Base-by-base conservation (phyloP, 352 stramenopile genomes). In the Globisporangium sylvaticum region DNA sequence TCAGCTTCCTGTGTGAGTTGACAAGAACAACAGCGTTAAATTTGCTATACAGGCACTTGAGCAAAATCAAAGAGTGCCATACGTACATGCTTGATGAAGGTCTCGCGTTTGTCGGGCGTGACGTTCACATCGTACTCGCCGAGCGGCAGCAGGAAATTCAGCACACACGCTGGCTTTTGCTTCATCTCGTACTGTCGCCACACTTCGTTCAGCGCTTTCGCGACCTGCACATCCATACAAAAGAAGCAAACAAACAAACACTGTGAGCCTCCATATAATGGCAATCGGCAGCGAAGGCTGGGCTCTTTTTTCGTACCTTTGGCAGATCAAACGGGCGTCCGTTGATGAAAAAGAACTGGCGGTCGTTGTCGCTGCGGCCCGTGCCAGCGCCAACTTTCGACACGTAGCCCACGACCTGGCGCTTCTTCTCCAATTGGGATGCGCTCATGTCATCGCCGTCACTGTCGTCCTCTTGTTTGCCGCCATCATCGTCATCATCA, bases 301-400 rank as follows among this genome's bases (percentile, higher is more conserved):
- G 6, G 39, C 15, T 44, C 14, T 15, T 44, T 18, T 15, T 18
- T n/a, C 15, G 15, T 44, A 44, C 74, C 67, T 94, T 93, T 15
- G 96, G 92, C 10, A 98, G 69, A 62, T 99, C 95, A 55, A 99
- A 95, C 0, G 96, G 97, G 8, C 97, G 85, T 12, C 91, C 88
- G 75, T 99, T 99, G 46, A 99, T 92, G 74, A 95, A 98, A 63
- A 98, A 95, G 69, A 98, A 98, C 74, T 99, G 96, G 3, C 86
- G 78, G 64, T 98, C 91, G 62, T 96, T 92, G 59, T 97, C 88
- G 53, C 81, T 87, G 48, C 86, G 70, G 3, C 86, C 87, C 24
- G 92, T 83, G 27, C 88, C 88, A 44, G 69, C 78, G 39, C 85
- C 85, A 20, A 90, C 77, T 46, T 79, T 85, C 1, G 83, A 94